Percentiles rank a stretch among this genome's conserved stretches.
Conservation (phyloP, 2,329 filamentous ascomycete species). For the Onygenales sp. region DNA sequence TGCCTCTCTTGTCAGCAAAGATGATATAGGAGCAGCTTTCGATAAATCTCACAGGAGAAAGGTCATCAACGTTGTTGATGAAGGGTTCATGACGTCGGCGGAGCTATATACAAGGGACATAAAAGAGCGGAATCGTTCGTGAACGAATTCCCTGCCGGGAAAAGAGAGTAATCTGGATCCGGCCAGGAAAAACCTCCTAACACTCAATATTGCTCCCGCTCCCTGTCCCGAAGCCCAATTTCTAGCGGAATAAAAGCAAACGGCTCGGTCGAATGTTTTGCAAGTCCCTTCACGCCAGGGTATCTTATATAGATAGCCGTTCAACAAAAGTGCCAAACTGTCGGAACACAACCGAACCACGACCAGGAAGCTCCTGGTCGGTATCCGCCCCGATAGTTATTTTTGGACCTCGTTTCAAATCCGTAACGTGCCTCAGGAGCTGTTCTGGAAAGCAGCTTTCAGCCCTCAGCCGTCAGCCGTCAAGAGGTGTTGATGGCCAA, state of each 20-base stretch:
- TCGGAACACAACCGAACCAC: not conserved
- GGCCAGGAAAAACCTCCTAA: not conserved
- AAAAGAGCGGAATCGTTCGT: not conserved
- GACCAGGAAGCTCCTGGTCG: not conserved
- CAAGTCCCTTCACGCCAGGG: not conserved
- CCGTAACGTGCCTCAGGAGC: not conserved
- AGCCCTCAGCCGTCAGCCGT: too few relatives aligned
- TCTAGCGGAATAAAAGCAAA: not conserved
- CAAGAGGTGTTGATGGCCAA: not conserved
- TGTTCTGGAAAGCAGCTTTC: not conserved
- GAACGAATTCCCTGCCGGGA: not conserved
- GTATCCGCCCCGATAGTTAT: not conserved
- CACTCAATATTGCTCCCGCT: not conserved
- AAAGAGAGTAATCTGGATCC: constrained; percentile 2
- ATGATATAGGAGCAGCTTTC: not conserved
- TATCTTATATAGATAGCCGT: not conserved
- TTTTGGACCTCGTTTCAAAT: constrained; percentile 2
- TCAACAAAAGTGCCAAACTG: not conserved
- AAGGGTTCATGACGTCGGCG: not conserved
- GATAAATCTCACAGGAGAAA: constrained; percentile 20
- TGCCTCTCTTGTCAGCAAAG: constrained; percentile 6
- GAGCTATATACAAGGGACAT: constrained; percentile 11
- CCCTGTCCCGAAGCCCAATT: not conserved
- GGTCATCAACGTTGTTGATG: constrained; percentile 18
- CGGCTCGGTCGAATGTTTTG: not conserved